Conservation (phyloP, 345 rosid species). For the Iberis pinnata region DNA sequence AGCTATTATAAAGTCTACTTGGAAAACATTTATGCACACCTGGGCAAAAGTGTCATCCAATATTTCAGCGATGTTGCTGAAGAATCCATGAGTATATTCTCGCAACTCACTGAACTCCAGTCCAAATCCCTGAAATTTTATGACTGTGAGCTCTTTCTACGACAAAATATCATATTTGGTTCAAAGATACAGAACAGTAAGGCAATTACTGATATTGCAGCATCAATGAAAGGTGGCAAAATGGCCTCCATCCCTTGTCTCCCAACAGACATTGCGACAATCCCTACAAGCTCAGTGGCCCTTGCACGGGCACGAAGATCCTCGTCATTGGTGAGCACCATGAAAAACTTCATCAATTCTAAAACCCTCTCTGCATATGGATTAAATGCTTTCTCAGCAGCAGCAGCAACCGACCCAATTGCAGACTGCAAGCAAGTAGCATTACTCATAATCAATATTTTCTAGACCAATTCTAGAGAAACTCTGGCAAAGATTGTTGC, state of each 20-base stretch:
- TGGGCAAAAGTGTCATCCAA: slow-evolving; percentile 75
- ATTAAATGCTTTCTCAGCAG: slow-evolving; percentile 93
- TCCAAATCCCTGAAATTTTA: slow-evolving; percentile 64
- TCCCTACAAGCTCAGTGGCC: slow-evolving; percentile 98
- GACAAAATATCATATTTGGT: background rate
- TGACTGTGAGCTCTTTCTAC: slow-evolving; percentile 14
- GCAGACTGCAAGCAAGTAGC: slow-evolving; percentile 66
- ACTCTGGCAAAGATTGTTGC: slow-evolving; percentile 8
- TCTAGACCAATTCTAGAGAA: background rate
- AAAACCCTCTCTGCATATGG: slow-evolving; percentile 93
- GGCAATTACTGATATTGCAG: slow-evolving; percentile 74
- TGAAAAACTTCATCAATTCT: slow-evolving; percentile 80
- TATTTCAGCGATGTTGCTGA: slow-evolving; percentile 95
- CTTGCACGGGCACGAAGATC: slow-evolving; percentile 94
- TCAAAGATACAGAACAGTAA: slow-evolving; percentile 14
- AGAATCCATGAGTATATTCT: slow-evolving; percentile 97
- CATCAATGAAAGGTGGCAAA: slow-evolving; percentile 83
- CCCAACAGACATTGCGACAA: slow-evolving; percentile 97
- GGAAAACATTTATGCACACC: slow-evolving; percentile 40
- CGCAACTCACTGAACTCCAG: slow-evolving; percentile 94
- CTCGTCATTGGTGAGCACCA: slow-evolving; percentile 87
- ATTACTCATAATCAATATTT: slow-evolving; percentile 7
- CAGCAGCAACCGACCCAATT: slow-evolving; percentile 95
- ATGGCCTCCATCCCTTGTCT: slow-evolving; percentile 75
- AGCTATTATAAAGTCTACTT: slow-evolving; percentile 19